These are phyloP conservation scores for Hanseniaspora lindneri DNA, from an alignment of 805 yeast genomes.

Conservation along the genomic window DNA sequence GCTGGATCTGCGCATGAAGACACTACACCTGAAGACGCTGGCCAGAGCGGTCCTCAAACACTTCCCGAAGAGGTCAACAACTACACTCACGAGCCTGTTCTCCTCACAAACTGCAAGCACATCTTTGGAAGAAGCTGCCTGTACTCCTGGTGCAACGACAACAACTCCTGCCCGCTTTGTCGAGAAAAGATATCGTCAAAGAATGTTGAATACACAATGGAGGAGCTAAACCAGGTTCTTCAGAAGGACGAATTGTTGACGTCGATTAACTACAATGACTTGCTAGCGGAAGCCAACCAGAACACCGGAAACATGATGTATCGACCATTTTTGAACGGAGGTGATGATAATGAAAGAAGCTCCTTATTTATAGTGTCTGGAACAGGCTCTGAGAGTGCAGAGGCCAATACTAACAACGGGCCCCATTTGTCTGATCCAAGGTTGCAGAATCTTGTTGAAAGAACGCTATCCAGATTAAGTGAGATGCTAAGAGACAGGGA, in stretches of 20 bases:
- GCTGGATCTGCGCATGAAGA: too few species aligned
- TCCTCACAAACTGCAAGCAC: slow-evolving; percentile 70
- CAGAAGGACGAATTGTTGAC: slow-evolving; percentile 13
- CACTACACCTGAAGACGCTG: too few species aligned
- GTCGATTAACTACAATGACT: slow-evolving; percentile 21
- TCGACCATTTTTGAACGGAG: slow-evolving; percentile 4
- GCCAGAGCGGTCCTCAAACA: not conserved
- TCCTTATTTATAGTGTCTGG: slow-evolving; percentile 4
- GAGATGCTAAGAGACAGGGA: not conserved
- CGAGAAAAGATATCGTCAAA: slow-evolving; percentile 39
- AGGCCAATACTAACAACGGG: slow-evolving; percentile 15
- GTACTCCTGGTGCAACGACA: slow-evolving; percentile 65
- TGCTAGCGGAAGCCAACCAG: slow-evolving; percentile 19
- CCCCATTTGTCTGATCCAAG: not conserved
- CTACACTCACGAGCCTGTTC: slow-evolving; percentile 51
- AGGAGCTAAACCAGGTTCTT: slow-evolving; percentile 19
- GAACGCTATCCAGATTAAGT: not conserved
- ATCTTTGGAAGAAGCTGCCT: slow-evolving; percentile 78
- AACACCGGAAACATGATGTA: slow-evolving; percentile 11
- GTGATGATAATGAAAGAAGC: slow-evolving; percentile 11
- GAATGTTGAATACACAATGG: slow-evolving; percentile 21
- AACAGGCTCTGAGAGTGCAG: slow-evolving; percentile 20
- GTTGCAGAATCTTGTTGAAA: slow-evolving; percentile 2
- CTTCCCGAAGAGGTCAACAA: slow-evolving; percentile 16
- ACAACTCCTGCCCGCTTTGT: slow-evolving; percentile 78